phyloP scores from a whole-genome alignment of 306 rosid genomes.

The Prinsepia uniflora region DNA sequence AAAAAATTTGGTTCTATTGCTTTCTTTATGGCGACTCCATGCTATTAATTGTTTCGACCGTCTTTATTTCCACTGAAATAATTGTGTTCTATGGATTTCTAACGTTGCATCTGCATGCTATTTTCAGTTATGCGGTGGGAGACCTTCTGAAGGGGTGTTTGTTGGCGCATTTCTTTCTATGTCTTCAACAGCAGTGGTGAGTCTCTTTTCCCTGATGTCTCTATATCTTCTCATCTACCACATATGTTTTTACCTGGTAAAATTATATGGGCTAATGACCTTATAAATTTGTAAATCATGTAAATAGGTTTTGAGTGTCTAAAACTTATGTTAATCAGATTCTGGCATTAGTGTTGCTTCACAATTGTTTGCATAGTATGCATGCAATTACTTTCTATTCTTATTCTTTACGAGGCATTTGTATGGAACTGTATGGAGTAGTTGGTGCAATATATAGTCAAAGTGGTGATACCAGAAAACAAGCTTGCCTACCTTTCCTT shows the following conservation, averaged over 20 bases:
- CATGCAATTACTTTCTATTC: neutral
- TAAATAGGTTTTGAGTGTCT: neutral
- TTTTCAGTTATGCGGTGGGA: conserved; percentile 95
- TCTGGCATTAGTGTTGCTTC: neutral
- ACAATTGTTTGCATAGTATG: neutral
- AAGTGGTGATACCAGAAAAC: neutral
- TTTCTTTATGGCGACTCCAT: neutral
- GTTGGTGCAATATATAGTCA: neutral
- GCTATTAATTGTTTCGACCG: neutral
- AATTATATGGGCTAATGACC: neutral
- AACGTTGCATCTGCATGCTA: conserved; percentile 33
- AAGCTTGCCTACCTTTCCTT: neutral
- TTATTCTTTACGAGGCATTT: neutral
- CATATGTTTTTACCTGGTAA: neutral
- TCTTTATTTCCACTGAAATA: neutral
- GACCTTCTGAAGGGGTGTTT: conserved; percentile 86
- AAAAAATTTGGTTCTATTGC: neutral
- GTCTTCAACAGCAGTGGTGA: conserved; percentile 99
- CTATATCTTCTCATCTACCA: conserved; percentile 18
- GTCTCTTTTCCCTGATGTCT: conserved; percentile 17
- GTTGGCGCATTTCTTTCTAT: conserved; percentile 84
- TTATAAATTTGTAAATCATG: neutral
- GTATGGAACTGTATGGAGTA: neutral
- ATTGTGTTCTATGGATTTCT: conserved; percentile 25
- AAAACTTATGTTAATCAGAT: neutral